Percentiles rank a stretch among this genome's conserved stretches.
Conservation (phyloP, 768 basidiomycete species). For the Psilocybe tampanensis region DNA sequence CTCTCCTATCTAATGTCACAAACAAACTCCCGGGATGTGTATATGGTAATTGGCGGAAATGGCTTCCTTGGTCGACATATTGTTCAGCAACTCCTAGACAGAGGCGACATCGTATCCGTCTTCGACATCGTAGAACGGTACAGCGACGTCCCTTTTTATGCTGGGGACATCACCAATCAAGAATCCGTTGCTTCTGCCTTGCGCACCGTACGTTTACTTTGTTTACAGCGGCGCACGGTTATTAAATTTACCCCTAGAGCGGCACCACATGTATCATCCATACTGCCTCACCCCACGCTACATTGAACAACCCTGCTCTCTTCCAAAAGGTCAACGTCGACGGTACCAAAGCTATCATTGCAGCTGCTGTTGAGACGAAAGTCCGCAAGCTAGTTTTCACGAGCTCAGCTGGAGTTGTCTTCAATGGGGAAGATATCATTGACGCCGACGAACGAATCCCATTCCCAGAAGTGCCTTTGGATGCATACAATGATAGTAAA, state of each 20-base stretch:
- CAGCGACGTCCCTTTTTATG: conserved; percentile 84
- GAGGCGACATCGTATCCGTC: conserved; percentile 80
- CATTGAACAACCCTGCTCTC: conserved; percentile 61
- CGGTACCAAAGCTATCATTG: conserved; percentile 84
- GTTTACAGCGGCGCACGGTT: not conserved
- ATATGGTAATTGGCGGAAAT: conserved; percentile 92
- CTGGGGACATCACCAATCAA: conserved; percentile 86
- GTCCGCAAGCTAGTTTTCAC: conserved; percentile 94
- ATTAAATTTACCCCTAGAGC: conserved; percentile 46
- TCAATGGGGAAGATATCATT: conserved; percentile 78
- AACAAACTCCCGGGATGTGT: conserved; percentile 58
- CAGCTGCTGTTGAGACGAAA: conserved; percentile 70
- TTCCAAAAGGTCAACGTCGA: conserved; percentile 95
- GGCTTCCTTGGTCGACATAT: conserved; percentile 92
- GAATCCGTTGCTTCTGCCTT: conserved; percentile 73
- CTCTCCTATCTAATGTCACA: conserved; percentile 21
- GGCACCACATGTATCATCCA: conserved; percentile 92
- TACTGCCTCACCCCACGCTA: conserved; percentile 84
- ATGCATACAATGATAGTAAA: conserved; percentile 95
- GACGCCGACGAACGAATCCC: conserved; percentile 88
- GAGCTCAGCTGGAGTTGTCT: conserved; percentile 89
- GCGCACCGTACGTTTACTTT: conserved; percentile 57
- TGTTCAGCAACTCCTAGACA: conserved; percentile 78
- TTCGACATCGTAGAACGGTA: conserved; percentile 94
- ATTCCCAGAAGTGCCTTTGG: conserved; percentile 72